phyloP scores from a whole-genome alignment of 805 yeast genomes.

The Debaryomyces hansenii region DNA sequence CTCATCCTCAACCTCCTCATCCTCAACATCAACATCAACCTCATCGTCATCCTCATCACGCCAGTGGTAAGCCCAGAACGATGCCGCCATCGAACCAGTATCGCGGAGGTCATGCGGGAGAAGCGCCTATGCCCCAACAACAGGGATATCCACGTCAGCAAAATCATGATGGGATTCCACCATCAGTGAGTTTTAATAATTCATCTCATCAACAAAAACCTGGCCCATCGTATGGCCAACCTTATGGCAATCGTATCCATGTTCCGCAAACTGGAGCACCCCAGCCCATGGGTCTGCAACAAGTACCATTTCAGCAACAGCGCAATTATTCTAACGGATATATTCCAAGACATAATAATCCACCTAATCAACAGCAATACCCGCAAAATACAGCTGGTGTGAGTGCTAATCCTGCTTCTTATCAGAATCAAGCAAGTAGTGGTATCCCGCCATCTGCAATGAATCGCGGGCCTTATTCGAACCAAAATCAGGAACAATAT shows the following conservation, averaged over 20 bases:
- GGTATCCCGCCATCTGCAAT: slow-evolving; percentile 9
- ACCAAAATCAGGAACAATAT: slow-evolving; percentile 1
- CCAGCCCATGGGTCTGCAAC: not conserved
- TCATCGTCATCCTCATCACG: not conserved
- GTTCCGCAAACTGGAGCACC: too few relatives aligned
- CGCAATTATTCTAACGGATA: slow-evolving; percentile 1
- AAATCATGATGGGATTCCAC: slow-evolving; percentile 3
- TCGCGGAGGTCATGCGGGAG: not conserved
- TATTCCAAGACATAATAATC: slow-evolving; percentile 1
- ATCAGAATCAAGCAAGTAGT: slow-evolving; percentile 10
- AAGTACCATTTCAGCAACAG: not conserved
- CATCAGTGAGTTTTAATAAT: slow-evolving; percentile 5
- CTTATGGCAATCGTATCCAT: not conserved
- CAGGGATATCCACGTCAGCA: slow-evolving; percentile 3
- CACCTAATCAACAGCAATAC: not conserved
- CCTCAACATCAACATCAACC: slow-evolving; percentile 4
- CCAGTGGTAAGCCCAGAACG: too few relatives aligned
- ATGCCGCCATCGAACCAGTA: too few relatives aligned
- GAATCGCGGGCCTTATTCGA: not conserved
- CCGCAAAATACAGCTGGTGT: not conserved
- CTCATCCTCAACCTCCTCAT: slow-evolving; percentile 12
- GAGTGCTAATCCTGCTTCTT: not conserved
- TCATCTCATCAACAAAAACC: slow-evolving; percentile 8
- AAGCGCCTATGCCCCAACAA: slow-evolving; percentile 9
- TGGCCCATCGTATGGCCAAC: not conserved